Conservation (phyloP, 169 alveolate genomes). For the Toxoplasma gondii region DNA sequence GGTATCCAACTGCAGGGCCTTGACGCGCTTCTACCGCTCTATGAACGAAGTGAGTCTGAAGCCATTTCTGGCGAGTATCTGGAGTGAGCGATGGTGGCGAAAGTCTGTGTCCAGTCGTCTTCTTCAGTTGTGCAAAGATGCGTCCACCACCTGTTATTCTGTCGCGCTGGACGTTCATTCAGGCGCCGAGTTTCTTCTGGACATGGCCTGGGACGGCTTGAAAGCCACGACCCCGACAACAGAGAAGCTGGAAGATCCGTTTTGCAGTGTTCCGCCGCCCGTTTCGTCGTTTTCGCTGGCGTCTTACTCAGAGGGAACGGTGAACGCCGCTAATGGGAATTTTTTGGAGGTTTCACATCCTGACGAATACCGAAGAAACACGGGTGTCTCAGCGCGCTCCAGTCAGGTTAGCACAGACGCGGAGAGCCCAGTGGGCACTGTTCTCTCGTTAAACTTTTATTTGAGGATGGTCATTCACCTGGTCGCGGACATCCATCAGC, state of each 20-base stretch:
- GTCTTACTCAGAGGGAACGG: background rate
- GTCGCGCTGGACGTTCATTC: background rate
- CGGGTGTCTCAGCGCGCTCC: no score
- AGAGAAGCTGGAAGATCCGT: constrained; percentile 11
- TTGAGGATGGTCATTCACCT: constrained; percentile 22
- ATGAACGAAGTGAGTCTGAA: background rate
- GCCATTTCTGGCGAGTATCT: background rate
- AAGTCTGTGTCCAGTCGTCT: no score
- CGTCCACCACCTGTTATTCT: background rate
- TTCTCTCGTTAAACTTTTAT: background rate
- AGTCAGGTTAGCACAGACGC: no score
- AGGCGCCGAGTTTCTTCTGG: constrained; percentile 18
- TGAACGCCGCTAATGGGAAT: background rate
- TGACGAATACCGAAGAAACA: no score
- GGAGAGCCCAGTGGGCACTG: background rate
- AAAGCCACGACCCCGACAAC: background rate
- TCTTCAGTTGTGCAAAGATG: no score
- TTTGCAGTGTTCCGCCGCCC: background rate
- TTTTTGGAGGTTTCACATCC: no score
- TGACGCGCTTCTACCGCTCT: constrained; percentile 18
- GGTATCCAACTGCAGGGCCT: constrained; percentile 1
- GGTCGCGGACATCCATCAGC: constrained; percentile 21
- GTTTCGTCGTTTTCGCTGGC: background rate
- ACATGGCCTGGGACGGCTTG: background rate
- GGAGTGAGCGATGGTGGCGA: background rate